These are phyloP conservation scores for Panicum hallii DNA, from an alignment of 202 grass and related monocot species.

Conservation along the genomic window DNA sequence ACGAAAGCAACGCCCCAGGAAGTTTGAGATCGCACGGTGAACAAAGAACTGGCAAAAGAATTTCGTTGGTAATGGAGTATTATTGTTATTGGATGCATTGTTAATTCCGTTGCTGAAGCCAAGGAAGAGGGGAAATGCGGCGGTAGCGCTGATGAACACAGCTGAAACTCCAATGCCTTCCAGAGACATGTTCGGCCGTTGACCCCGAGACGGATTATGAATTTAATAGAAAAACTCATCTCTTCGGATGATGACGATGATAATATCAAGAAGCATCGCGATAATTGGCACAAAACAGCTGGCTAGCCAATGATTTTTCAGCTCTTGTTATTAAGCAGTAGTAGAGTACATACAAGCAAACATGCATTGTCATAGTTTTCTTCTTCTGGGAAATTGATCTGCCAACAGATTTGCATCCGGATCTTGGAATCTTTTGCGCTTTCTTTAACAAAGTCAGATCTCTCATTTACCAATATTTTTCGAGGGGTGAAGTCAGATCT, in stretches of 20 bases:
- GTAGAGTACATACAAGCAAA: background rate
- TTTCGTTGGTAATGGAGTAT: too few relatives aligned
- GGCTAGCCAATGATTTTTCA: background rate
- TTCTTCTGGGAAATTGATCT: background rate
- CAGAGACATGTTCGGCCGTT: background rate
- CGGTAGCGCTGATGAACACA: background rate
- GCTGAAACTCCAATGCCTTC: conserved; percentile 39
- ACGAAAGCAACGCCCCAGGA: conserved; percentile 6
- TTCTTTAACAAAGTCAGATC: conserved; percentile 27
- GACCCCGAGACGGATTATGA: background rate
- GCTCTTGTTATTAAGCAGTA: too few relatives aligned
- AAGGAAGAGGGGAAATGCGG: background rate
- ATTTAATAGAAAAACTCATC: background rate
- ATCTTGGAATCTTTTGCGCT: background rate
- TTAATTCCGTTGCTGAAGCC: too few relatives aligned
- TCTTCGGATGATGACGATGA: background rate
- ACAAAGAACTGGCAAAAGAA: too few relatives aligned
- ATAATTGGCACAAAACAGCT: conserved; percentile 14
- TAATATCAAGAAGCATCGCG: background rate
- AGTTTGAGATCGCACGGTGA: background rate
- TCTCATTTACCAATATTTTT: background rate
- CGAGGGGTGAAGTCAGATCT: background rate
- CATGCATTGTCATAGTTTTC: background rate
- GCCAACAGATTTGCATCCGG: background rate
- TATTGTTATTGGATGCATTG: too few relatives aligned